phyloP scores from a whole-genome alignment of 1,284 basidiomycete species.

The Psilocybe mexicana region DNA sequence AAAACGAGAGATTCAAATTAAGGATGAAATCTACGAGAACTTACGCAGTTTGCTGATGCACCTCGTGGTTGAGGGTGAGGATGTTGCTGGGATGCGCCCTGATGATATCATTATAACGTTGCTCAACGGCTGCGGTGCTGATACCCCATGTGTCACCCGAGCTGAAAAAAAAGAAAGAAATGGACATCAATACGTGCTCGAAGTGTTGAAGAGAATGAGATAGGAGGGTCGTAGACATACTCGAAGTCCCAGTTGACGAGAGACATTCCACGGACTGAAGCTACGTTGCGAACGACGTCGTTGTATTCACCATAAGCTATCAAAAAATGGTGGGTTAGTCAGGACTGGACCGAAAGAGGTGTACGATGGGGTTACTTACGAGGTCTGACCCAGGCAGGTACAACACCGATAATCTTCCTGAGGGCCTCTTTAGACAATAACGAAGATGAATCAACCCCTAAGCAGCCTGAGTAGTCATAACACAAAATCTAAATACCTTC shows the following conservation, averaged over 20 bases:
- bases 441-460: not conserved
- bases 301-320: slow-evolving; percentile 50
- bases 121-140: slow-evolving; percentile 29
- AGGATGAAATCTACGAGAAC: not conserved
- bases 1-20: no score
- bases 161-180: slow-evolving; percentile 17
- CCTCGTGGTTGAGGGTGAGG: slow-evolving; percentile 40
- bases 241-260: slow-evolving; percentile 45
- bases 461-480: not conserved
- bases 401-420: slow-evolving; percentile 28
- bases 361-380: slow-evolving; percentile 25
- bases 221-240: slow-evolving; percentile 21
- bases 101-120: slow-evolving; percentile 31
- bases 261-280: slow-evolving; percentile 36
- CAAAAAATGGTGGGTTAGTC: not conserved
- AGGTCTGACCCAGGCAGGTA: slow-evolving; percentile 44
- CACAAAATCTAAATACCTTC: slow-evolving; percentile 19
- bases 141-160: slow-evolving; percentile 36
- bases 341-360: not conserved
- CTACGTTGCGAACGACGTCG: slow-evolving; percentile 43
- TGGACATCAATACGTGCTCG: no score
- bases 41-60: slow-evolving; percentile 23
- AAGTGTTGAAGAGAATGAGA: not conserved
- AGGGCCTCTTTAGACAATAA: slow-evolving; percentile 24
- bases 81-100: slow-evolving; percentile 30